Evolutionary conservation across 139 green algal genomes (phyloP).

Genomic region (Chlorella sp.): DNA sequence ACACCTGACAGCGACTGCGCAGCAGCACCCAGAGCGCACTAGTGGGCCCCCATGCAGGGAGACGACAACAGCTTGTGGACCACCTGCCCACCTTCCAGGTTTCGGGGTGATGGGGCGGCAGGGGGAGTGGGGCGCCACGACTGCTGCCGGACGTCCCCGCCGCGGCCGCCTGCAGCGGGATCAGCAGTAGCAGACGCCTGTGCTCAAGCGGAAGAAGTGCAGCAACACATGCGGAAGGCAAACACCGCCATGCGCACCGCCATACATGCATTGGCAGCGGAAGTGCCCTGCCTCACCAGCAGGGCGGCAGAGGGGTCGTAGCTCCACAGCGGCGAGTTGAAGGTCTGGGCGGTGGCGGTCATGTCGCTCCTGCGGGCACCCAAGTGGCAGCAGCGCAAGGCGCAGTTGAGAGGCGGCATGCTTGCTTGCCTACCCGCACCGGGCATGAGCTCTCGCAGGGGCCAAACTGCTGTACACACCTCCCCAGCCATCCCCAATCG

Average conservation of each 20-base stretch:
- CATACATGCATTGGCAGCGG: too few relatives aligned
- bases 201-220: background rate
- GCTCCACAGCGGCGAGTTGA: slow-evolving; percentile 75
- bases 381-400: background rate
- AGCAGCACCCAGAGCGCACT: too few relatives aligned
- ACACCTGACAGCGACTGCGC: too few relatives aligned
- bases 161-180: background rate
- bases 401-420: background rate
- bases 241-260: too few relatives aligned
- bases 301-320: slow-evolving; percentile 48
- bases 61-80: too few relatives aligned
- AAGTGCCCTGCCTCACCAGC: background rate
- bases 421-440: background rate
- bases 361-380: slow-evolving; percentile 57
- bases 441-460: too few relatives aligned
- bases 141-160: background rate
- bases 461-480: too few relatives aligned
- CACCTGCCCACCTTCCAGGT: slow-evolving; percentile 65
- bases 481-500: too few relatives aligned
- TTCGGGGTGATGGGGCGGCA: slow-evolving; percentile 65
- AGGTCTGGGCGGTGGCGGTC: slow-evolving; percentile 33
- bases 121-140: background rate
- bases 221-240: too few relatives aligned
- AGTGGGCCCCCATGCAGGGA: too few relatives aligned
- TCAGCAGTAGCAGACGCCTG: too few relatives aligned